Evolutionary conservation across 345 rosid genomes (phyloP), one percentile per base, ranked within the genome.

Genomic region (Hevea brasiliensis): DNA sequence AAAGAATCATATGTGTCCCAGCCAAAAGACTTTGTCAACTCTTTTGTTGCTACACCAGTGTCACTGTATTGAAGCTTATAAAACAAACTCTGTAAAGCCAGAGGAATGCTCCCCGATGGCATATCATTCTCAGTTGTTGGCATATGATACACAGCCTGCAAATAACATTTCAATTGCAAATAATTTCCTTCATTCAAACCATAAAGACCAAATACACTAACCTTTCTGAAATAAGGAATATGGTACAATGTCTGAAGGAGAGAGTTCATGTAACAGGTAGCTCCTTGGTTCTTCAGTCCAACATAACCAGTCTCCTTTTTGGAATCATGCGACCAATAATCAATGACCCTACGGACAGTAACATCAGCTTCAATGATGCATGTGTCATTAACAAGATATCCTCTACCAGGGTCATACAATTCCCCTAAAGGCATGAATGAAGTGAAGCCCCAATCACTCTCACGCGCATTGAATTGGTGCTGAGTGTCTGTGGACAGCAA

Each of bases 221-320:
- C 99, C 98, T 92, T 95, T 81, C 99, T 89, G 82, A 95, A 92
- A 86, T 95, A 95, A 64, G 98, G 98, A 76, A 92, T 89, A 80
- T 92, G 98, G 81, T 87, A 95, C 24, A 95, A 79, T 7, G 98
- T 92, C 70, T 95, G 99, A 27, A 92, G 90, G 65, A 92, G 88
- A 85, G 99, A 92, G 80, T 95, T 95, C 99, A 95, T 95, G 80
- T 95, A 95, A 85, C 99, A 95, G 24, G 99, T 92, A 24, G 99
- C 98, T 77, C 99, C 99, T 88, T 95, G 99, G 81, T 95, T 95
- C 86, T 95, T 95, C 65, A 92, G 96, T 72, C 99, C 99, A 84
- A 95, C 99, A 88, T 81, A 92, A 61, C 99, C 97, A 37, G 99
- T 95, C 82, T 92, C 99, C 76, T 95, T 92, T 73, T 91, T 95